Conservation (phyloP, 768 basidiomycete species). For the Trametes villosa region DNA sequence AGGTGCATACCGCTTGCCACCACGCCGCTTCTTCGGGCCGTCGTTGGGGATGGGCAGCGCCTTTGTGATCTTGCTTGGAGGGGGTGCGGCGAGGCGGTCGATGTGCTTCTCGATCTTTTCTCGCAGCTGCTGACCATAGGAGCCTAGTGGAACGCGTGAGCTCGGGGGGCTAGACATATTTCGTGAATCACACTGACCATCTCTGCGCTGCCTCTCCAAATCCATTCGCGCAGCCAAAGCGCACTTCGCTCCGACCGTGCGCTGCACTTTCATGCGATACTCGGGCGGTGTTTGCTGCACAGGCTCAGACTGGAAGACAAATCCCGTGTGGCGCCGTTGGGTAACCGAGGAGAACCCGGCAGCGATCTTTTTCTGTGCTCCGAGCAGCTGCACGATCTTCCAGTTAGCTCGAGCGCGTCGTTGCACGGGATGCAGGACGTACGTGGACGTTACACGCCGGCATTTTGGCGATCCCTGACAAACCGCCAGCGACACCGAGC, state of each 20-base stretch:
- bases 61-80: slow-evolving; percentile 91
- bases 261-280: slow-evolving; percentile 88
- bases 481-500: slow-evolving; percentile 94
- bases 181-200: slow-evolving; percentile 56
- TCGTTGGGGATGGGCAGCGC: slow-evolving; percentile 94
- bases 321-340: slow-evolving; percentile 92
- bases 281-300: slow-evolving; percentile 86
- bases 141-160: slow-evolving; percentile 44
- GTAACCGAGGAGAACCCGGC: slow-evolving; percentile 89
- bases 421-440: slow-evolving; percentile 17
- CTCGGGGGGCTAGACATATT: not conserved
- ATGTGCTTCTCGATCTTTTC: slow-evolving; percentile 94
- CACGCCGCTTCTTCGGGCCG: slow-evolving; percentile 92
- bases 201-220: slow-evolving; percentile 78
- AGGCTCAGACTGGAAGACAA: slow-evolving; percentile 93
- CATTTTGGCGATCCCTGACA: slow-evolving; percentile 89
- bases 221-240: slow-evolving; percentile 93
- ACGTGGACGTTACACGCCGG: slow-evolving; percentile 96
- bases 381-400: slow-evolving; percentile 67
- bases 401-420: not conserved
- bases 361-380: slow-evolving; percentile 90
- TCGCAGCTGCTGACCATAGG: slow-evolving; percentile 79
- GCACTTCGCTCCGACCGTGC: slow-evolving; percentile 92
- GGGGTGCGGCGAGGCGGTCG: slow-evolving; percentile 90
- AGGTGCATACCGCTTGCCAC: slow-evolving; percentile 92